Conservation (phyloP, 805 yeast species). For the Metschnikowia noctiluminum region DNA sequence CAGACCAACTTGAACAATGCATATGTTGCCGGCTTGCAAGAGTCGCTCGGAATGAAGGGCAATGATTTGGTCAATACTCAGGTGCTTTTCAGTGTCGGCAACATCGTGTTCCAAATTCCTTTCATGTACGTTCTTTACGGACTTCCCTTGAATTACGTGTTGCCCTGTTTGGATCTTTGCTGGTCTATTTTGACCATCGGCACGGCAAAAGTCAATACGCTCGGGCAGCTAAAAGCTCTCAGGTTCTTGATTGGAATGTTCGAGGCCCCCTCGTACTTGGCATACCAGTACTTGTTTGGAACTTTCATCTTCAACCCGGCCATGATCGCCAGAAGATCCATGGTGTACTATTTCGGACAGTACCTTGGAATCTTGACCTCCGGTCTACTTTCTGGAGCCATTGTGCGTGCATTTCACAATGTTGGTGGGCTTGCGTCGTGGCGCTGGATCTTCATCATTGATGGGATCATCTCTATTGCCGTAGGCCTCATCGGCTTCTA, state of each 20-base stretch:
- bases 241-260: constrained; percentile 26
- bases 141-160: constrained; percentile 21
- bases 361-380: constrained; percentile 28
- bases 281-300: constrained; percentile 26
- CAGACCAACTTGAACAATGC: constrained; percentile 26
- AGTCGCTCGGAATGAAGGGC: constrained; percentile 25
- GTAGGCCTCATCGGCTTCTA: constrained; percentile 18
- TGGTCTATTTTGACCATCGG: constrained; percentile 25
- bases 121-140: constrained; percentile 23
- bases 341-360: constrained; percentile 28
- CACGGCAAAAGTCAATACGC: constrained; percentile 18
- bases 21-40: constrained; percentile 25
- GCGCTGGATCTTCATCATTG: constrained; percentile 19
- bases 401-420: constrained; percentile 12
- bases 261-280: constrained; percentile 27
- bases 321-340: constrained; percentile 25
- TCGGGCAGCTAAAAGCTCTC: constrained; percentile 22
- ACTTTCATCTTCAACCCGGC: constrained; percentile 23
- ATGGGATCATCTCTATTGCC: constrained; percentile 16
- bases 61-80: constrained; percentile 29
- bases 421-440: constrained; percentile 17
- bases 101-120: constrained; percentile 26
- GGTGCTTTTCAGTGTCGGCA: constrained; percentile 23
- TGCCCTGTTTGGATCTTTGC: constrained; percentile 19
- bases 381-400: constrained; percentile 26